phyloP scores from a whole-genome alignment of 176 grass and related monocot species.

The Raddia distichophylla region DNA sequence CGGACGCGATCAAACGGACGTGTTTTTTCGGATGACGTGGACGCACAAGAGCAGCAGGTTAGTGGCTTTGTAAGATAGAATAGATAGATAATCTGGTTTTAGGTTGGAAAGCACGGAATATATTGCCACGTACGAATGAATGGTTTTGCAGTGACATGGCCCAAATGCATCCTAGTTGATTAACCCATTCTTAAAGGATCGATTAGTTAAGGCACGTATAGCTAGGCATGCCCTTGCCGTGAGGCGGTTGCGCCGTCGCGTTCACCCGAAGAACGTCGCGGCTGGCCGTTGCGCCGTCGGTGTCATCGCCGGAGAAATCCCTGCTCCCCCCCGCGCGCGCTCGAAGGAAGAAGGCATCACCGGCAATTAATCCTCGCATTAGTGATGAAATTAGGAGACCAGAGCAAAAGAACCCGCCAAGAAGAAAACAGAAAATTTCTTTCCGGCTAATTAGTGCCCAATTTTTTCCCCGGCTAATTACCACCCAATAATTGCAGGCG shows the following conservation, averaged over 20 bases:
- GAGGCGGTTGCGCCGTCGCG: slow-evolving; percentile 43
- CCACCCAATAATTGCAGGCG: not conserved
- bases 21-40: too few relatives aligned
- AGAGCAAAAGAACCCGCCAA: too few relatives aligned
- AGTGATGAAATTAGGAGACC: too few relatives aligned
- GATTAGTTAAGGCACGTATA: not conserved
- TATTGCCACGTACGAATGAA: too few relatives aligned
- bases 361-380: not conserved
- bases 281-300: slow-evolving; percentile 38
- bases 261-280: slow-evolving; percentile 42
- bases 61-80: too few relatives aligned
- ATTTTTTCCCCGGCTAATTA: too few relatives aligned
- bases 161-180: not conserved
- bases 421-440: too few relatives aligned
- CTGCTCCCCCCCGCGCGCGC: not conserved
- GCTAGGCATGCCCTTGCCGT: slow-evolving; percentile 25
- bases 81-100: too few relatives aligned
- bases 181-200: not conserved
- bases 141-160: not conserved
- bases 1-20: too few relatives aligned
- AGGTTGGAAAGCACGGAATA: too few relatives aligned
- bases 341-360: slow-evolving; percentile 15
- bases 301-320: slow-evolving; percentile 3
- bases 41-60: too few relatives aligned
- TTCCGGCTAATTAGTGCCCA: not conserved